Percentiles rank a stretch among this genome's conserved stretches.
Conservation (phyloP, 1,284 basidiomycete species). For the Tylopilus orsonianus region DNA sequence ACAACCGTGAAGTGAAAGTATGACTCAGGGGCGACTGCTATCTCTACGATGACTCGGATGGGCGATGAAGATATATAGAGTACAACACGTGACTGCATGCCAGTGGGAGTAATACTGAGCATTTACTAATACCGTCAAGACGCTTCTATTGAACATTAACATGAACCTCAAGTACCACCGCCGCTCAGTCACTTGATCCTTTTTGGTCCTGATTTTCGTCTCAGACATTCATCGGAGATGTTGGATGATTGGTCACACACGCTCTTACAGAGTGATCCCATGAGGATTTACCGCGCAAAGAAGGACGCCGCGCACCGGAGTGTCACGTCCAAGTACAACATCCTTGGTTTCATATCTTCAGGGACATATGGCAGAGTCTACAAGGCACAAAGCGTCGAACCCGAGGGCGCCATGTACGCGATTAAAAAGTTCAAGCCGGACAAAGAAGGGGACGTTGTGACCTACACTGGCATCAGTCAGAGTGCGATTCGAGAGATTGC, state of each 20-base stretch:
- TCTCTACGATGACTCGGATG: too few species aligned
- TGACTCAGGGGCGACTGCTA: too few species aligned
- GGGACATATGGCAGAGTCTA: slow-evolving; percentile 98
- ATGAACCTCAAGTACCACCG: too few species aligned
- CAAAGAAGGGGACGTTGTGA: slow-evolving; percentile 92
- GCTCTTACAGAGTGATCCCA: slow-evolving; percentile 62
- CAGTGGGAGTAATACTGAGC: too few species aligned
- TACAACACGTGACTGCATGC: too few species aligned
- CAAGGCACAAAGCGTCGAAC: slow-evolving; percentile 83
- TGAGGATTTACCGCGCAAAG: slow-evolving; percentile 82
- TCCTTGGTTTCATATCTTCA: slow-evolving; percentile 96
- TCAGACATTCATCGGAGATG: slow-evolving; percentile 21
- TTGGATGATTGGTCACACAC: slow-evolving; percentile 40
- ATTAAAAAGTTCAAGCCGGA: slow-evolving; percentile 99
- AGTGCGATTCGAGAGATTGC: slow-evolving; percentile 96
- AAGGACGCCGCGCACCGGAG: slow-evolving; percentile 67
- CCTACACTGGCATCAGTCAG: slow-evolving; percentile 97
- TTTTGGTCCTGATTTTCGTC: neutral
- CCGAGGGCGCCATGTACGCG: slow-evolving; percentile 75
- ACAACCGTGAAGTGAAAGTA: too few species aligned
- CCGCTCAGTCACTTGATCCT: too few species aligned
- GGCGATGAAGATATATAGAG: too few species aligned
- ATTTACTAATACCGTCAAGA: too few species aligned
- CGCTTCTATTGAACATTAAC: too few species aligned
- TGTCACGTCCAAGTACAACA: slow-evolving; percentile 83